Evolutionary conservation across 768 basidiomycete genomes (phyloP).

Genomic region (Mycena pura): DNA sequence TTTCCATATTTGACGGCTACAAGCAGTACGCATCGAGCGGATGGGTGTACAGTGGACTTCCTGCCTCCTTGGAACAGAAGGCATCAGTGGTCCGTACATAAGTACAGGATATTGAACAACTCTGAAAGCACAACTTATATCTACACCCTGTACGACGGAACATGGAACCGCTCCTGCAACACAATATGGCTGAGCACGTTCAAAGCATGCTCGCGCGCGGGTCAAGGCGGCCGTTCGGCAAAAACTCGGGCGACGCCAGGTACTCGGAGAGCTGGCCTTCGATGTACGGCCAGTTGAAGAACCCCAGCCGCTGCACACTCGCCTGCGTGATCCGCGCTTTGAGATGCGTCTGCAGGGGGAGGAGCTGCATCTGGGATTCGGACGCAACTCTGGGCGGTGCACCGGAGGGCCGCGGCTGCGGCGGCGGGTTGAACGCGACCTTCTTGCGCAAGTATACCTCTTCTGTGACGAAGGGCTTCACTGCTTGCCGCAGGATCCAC

Average conservation of each 20-base stretch:
- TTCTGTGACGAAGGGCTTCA: constrained; percentile 1
- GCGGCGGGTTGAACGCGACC: constrained; percentile 6
- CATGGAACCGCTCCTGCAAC: neutral
- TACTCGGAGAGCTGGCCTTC: neutral
- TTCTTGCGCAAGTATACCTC: constrained; percentile 1
- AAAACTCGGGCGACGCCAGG: neutral
- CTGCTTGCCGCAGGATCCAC: constrained; percentile 3
- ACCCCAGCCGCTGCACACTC: neutral
- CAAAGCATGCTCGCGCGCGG: neutral
- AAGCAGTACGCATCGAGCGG: too few relatives aligned
- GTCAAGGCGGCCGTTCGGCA: neutral
- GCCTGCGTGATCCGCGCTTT: neutral
- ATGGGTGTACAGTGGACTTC: too few relatives aligned
- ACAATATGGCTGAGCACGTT: constrained; percentile 11
- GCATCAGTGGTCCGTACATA: too few relatives aligned
- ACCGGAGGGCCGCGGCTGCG: neutral
- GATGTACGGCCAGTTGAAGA: neutral
- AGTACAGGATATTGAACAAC: too few relatives aligned
- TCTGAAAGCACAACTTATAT: too few relatives aligned
- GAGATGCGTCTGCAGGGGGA: constrained; percentile 2
- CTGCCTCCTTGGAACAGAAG: too few relatives aligned
- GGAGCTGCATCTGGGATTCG: too few relatives aligned
- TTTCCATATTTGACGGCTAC: too few relatives aligned
- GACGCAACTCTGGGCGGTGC: too few relatives aligned
- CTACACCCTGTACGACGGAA: too few relatives aligned